A percentile compares a stretch with the other conserved stretches of the same genome.
Conservation (phyloP, 805 yeast genomes). For the Candida nitratophila region DNA sequence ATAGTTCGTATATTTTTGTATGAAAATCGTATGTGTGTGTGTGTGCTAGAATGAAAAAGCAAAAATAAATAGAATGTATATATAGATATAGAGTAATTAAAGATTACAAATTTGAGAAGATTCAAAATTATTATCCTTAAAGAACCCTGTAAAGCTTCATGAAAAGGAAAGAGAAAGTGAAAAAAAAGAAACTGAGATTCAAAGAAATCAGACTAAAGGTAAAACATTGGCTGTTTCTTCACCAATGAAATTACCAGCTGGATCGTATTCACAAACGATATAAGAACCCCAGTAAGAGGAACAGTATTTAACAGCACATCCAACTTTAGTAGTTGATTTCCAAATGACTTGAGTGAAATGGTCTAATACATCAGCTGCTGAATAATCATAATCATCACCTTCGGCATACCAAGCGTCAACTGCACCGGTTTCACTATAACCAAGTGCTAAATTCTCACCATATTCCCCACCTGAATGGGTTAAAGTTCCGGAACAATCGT, state of each 20-base stretch:
- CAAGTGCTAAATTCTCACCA: conserved; percentile 81
- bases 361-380: conserved; percentile 37
- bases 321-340: conserved; percentile 53
- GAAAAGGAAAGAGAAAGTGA: too few species aligned
- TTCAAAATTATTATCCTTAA: too few species aligned
- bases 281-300: conserved; percentile 38
- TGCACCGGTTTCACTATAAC: conserved; percentile 51
- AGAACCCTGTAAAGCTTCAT: too few species aligned
- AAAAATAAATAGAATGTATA: too few species aligned
- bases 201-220: conserved; percentile 10
- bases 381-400: conserved; percentile 42
- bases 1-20: too few species aligned
- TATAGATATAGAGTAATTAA: too few species aligned
- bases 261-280: conserved; percentile 65
- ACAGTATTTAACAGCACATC: conserved; percentile 69
- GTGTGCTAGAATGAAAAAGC: too few species aligned
- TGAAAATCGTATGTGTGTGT: too few species aligned
- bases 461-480: conserved; percentile 54
- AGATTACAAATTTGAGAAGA: too few species aligned
- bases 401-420: conserved; percentile 76
- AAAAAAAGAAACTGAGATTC: too few species aligned
- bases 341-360: conserved; percentile 82
- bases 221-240: conserved; percentile 30
- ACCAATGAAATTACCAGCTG: conserved; percentile 66
- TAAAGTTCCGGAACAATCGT: conserved; percentile 50